phyloP scores from a whole-genome alignment of 345 rosid species.

The Populus ilicifolia region DNA sequence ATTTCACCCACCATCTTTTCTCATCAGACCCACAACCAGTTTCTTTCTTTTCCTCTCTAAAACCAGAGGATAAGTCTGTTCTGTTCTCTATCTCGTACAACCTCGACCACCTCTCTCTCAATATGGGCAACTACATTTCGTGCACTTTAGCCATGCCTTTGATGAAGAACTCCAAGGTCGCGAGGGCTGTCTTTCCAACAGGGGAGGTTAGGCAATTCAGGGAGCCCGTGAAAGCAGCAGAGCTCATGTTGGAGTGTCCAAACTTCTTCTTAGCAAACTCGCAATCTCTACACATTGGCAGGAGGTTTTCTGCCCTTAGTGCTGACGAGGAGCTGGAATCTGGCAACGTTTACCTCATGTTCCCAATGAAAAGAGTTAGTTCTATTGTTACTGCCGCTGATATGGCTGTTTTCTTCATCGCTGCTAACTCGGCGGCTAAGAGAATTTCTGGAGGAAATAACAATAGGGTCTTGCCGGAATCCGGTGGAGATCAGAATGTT shows the following conservation, averaged over 20 bases:
- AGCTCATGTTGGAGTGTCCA: slow-evolving; percentile 82
- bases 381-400: slow-evolving; percentile 63
- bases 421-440: slow-evolving; percentile 48
- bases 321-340: slow-evolving; percentile 79
- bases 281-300: slow-evolving; percentile 57
- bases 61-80: neutral
- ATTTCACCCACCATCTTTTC: neutral
- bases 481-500: neutral
- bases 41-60: neutral
- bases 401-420: slow-evolving; percentile 52
- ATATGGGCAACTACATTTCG: slow-evolving; percentile 77
- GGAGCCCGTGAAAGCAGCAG: slow-evolving; percentile 65
- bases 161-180: slow-evolving; percentile 34
- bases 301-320: slow-evolving; percentile 56
- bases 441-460: slow-evolving; percentile 27
- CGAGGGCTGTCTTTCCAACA: slow-evolving; percentile 59
- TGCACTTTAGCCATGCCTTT: slow-evolving; percentile 44
- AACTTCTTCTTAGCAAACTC: slow-evolving; percentile 68
- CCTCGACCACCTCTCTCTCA: neutral
- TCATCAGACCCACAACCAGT: neutral
- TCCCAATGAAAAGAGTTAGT: slow-evolving; percentile 64
- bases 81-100: neutral
- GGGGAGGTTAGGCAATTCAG: slow-evolving; percentile 58
- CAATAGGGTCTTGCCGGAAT: slow-evolving; percentile 16
- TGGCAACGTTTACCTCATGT: slow-evolving; percentile 60